Conservation (phyloP, 1,139 yeast genomes). For the Yamadazyma diospyri region DNA sequence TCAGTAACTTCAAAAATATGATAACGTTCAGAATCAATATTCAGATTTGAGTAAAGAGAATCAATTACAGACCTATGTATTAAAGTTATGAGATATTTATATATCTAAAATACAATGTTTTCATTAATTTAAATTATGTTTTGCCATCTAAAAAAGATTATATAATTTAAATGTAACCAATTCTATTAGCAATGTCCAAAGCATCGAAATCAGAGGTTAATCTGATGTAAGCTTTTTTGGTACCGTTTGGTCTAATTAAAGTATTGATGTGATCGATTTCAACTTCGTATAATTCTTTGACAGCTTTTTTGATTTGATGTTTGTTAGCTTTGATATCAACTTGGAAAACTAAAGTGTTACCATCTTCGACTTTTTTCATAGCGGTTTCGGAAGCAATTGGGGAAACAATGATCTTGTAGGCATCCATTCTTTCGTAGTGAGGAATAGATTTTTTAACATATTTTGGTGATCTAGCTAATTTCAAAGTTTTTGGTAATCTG, state of each 20-base stretch:
- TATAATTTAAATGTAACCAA: conserved; percentile 81
- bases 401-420: conserved; percentile 89
- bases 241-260: conserved; percentile 96
- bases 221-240: conserved; percentile 99
- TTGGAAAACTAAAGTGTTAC: conserved; percentile 98
- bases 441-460: conserved; percentile 96
- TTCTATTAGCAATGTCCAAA: conserved; percentile 99
- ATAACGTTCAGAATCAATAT: too few species aligned
- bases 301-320: conserved; percentile 97
- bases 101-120: conserved; percentile 6
- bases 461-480: conserved; percentile 90
- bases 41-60: too few species aligned
- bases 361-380: conserved; percentile 99
- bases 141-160: conserved; percentile 1
- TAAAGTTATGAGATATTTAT: conserved; percentile 5
- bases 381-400: conserved; percentile 99
- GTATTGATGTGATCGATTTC: conserved; percentile 95
- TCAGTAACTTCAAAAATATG: too few species aligned
- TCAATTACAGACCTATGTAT: conserved; percentile 8
- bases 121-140: conserved; percentile 4
- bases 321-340: conserved; percentile 97
- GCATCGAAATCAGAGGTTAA: conserved; percentile 99
- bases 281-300: conserved; percentile 96
- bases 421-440: conserved; percentile 95
- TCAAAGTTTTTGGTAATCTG: conserved; percentile 97